These are phyloP conservation scores for Agastache rugosa DNA, from an alignment of 257 asterid species.

Conservation along the genomic window DNA sequence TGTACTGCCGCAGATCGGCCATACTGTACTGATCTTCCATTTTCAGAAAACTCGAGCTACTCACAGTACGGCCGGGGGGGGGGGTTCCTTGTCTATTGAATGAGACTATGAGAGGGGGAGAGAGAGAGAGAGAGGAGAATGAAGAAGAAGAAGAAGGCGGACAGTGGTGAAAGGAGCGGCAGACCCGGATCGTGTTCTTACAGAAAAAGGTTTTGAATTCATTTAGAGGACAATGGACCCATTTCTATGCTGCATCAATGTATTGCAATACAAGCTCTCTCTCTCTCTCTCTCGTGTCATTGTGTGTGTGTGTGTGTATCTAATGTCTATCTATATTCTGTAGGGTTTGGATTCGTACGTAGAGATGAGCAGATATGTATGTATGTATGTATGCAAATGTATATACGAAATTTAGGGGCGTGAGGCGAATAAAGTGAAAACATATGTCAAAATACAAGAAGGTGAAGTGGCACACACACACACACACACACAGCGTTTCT, in stretches of 20 bases:
- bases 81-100: background rate
- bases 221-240: conserved; percentile 61
- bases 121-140: conserved; percentile 20
- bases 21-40: conserved; percentile 87
- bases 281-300: background rate
- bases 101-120: conserved; percentile 29
- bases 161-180: conserved; percentile 71
- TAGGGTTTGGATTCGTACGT: conserved; percentile 43
- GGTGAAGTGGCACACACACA: conserved; percentile 24
- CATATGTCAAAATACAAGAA: conserved; percentile 36
- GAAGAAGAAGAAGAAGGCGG: conserved; percentile 24
- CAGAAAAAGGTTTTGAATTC: conserved; percentile 56
- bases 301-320: background rate
- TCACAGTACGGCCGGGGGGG: background rate
- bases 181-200: conserved; percentile 90
- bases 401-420: background rate
- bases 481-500: background rate
- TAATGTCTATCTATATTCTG: conserved; percentile 34
- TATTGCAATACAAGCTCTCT: background rate
- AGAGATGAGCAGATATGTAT: conserved; percentile 1
- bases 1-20: conserved; percentile 73
- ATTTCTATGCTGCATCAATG: conserved; percentile 43
- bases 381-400: background rate
- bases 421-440: conserved; percentile 35
- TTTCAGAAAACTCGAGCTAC: background rate